phyloP scores from a whole-genome alignment of 1,284 basidiomycete genomes.

The Blastosporella zonata region DNA sequence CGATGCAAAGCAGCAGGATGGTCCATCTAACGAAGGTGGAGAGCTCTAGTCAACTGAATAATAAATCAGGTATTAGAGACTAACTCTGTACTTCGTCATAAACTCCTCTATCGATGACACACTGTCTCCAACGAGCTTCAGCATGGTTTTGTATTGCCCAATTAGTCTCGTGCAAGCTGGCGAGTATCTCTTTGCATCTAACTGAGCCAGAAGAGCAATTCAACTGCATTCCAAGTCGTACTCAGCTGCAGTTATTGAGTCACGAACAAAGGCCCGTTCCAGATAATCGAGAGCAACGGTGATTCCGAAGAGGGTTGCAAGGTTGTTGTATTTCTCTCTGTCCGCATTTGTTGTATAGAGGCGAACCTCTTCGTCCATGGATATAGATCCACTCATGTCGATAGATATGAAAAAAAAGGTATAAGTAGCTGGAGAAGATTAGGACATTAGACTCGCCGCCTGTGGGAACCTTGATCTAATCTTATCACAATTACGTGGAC shows the following conservation, averaged over 20 bases:
- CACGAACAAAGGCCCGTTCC: constrained; percentile 93
- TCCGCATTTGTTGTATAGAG: constrained; percentile 88
- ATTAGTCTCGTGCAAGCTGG: constrained; percentile 91
- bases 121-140: constrained; percentile 87
- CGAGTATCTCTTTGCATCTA: constrained; percentile 75
- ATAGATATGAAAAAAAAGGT: not conserved
- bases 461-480: no score
- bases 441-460: not conserved
- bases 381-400: constrained; percentile 13
- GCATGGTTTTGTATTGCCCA: constrained; percentile 96
- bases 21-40: constrained; percentile 72
- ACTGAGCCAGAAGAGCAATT: constrained; percentile 23
- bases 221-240: constrained; percentile 43
- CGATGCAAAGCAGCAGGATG: constrained; percentile 90
- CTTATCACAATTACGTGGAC: no score
- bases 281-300: constrained; percentile 92
- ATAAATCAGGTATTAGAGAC: no score
- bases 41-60: not conserved
- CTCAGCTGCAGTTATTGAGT: constrained; percentile 88
- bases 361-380: constrained; percentile 83
- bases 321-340: constrained; percentile 85
- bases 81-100: constrained; percentile 85
- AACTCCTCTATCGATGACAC: constrained; percentile 85
- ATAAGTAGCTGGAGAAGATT: not conserved
- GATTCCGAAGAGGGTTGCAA: constrained; percentile 90